A percentile compares a stretch with the other conserved stretches of the same genome.
Evolutionary conservation across 1,284 basidiomycete species (phyloP).

Genomic region (Takashimella tepidaria): DNA sequence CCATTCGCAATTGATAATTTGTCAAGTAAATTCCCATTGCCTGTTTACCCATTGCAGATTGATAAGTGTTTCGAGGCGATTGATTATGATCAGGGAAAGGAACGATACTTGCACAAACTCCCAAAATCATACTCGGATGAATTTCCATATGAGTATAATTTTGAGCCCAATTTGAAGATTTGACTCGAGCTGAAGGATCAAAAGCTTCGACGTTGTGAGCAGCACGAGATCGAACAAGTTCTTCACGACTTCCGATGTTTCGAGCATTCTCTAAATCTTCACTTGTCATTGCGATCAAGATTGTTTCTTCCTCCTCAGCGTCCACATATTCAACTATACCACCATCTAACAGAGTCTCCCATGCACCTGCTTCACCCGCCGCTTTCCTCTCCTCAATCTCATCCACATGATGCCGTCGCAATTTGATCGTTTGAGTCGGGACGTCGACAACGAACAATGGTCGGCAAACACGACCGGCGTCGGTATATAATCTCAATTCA

Average conservation of each 20-base stretch:
- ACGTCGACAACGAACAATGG: conserved; percentile 96
- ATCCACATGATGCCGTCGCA: conserved; percentile 80
- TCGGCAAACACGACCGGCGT: conserved; percentile 92
- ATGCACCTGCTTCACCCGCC: conserved; percentile 59
- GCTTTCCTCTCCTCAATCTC: conserved; percentile 32
- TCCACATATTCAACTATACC: conserved; percentile 94
- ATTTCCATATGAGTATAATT: conserved; percentile 99
- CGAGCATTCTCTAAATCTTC: conserved; percentile 83
- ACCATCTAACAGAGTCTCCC: conserved; percentile 77
- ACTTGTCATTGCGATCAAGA: conserved; percentile 98
- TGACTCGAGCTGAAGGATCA: conserved; percentile 82
- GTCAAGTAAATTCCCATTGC: conserved; percentile 98
- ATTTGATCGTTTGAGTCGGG: conserved; percentile 63
- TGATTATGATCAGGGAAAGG: conserved; percentile 99
- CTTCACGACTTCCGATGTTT: conserved; percentile 23
- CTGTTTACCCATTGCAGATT: conserved; percentile 99
- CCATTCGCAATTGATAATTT: conserved; percentile 95
- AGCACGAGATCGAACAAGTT: conserved; percentile 50
- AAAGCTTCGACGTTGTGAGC: conserved; percentile 54
- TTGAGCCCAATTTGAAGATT: conserved; percentile 71
- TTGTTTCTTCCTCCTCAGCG: conserved; percentile 98
- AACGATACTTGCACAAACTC: conserved; percentile 97
- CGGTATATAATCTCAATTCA: conserved; percentile 90
- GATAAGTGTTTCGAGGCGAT: conserved; percentile 99
- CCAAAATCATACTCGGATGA: conserved; percentile 97